Conservation (phyloP, 345 rosid species). For the Aquilaria yunnanensis region DNA sequence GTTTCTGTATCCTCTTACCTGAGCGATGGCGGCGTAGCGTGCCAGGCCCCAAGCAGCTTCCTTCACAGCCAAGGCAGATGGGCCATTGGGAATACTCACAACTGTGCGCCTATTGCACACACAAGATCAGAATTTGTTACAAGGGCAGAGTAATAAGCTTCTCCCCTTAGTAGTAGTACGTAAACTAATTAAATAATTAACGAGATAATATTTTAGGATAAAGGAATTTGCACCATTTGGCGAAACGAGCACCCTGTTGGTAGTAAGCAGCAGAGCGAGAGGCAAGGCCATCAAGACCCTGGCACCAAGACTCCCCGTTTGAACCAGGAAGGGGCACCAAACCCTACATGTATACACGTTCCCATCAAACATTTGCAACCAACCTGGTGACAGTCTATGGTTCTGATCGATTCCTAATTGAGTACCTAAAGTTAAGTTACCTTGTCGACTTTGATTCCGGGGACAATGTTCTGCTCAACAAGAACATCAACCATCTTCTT, state of each 20-base stretch:
- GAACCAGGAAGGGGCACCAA: constrained; percentile 94
- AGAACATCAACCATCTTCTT: constrained; percentile 93
- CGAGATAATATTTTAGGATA: background rate
- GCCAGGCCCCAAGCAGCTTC: constrained; percentile 99
- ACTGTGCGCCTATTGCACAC: constrained; percentile 76
- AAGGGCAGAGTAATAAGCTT: background rate
- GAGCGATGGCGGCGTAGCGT: constrained; percentile 91
- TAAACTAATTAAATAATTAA: background rate
- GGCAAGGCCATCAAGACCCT: constrained; percentile 95
- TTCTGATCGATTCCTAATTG: background rate
- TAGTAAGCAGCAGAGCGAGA: constrained; percentile 97
- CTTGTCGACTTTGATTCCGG: constrained; percentile 98
- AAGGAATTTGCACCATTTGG: constrained; percentile 64
- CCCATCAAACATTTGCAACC: constrained; percentile 10
- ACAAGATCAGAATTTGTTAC: constrained; percentile 6
- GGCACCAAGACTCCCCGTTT: constrained; percentile 96
- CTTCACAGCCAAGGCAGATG: constrained; percentile 88
- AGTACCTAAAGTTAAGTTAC: constrained; percentile 21
- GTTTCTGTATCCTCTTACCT: constrained; percentile 27
- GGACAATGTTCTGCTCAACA: constrained; percentile 81
- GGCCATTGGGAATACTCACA: constrained; percentile 99
- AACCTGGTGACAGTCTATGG: background rate
- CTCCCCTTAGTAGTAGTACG: background rate
- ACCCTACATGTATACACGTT: constrained; percentile 42
- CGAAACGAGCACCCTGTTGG: constrained; percentile 98